Evolutionary conservation across 208 protist species (phyloP), one percentile per base, ranked within the genome.

Genomic region (Tetramitus jugosus): DNA sequence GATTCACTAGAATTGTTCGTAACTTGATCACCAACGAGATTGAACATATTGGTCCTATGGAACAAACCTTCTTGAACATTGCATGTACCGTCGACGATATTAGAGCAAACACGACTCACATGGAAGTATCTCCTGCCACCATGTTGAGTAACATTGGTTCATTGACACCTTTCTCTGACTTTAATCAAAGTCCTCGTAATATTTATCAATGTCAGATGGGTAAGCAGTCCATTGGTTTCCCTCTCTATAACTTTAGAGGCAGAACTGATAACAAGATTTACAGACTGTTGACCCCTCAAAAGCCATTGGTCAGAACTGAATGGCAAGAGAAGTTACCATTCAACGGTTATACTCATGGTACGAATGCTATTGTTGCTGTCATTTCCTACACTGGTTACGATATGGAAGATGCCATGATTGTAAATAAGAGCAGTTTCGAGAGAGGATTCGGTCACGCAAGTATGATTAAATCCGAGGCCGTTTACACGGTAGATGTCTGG

Each of bases 131-230:
- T 80, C 93, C 95, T 33, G 93, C 86, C 79, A 91, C 94, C 82
- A 93, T 99, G 81, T 89, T 99, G 71, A 96, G 89, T 31, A 78
- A 99, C 49, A 91, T 98, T 62, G 97, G 96, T 14, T 90, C 88
- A 67, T 89, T 98, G 0, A 99, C 98, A 40, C 98, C 98, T 60
- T 99, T 99, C 85, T 98, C 96, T 65, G 95, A 99, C 86, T 94
- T 97, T 87, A 99, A 99, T 87, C 98, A 99, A 89, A 96, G 90
- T n/a, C 98, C 98, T 46, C 87, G 98, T 72, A 99, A 99, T 85
- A 97, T 99, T 84, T 99, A 99, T 87, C 97, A 99, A 89, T 99
- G 97, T 85, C 92, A 98, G 76, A 98, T 99, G 88, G 96, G 91
- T 45, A 99, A 99, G 85, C 98, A 99, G 84, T 98, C 98, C 17